Conservation (phyloP, 306 rosid species). For the Datisca glomerata region DNA sequence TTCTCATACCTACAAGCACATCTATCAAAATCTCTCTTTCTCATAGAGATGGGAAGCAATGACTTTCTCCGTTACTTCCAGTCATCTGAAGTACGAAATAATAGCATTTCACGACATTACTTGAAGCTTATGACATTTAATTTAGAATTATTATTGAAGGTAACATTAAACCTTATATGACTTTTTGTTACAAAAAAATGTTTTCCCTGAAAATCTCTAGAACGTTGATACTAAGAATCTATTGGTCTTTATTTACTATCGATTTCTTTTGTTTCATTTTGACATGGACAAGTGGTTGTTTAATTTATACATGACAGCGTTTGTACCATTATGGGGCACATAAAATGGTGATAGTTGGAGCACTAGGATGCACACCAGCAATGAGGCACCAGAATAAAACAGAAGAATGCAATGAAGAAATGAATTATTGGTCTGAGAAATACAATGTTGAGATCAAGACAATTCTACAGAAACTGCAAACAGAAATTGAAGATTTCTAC, state of each 20-base stretch:
- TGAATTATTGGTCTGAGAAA: constrained; percentile 20
- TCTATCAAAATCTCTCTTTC: constrained; percentile 47
- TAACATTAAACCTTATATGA: constrained; percentile 1
- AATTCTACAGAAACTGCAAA: constrained; percentile 30
- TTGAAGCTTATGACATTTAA: constrained; percentile 31
- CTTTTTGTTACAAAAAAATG: neutral
- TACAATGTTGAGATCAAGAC: constrained; percentile 39
- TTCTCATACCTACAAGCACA: constrained; percentile 18
- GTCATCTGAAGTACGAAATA: constrained; percentile 20
- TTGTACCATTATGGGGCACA: constrained; percentile 5
- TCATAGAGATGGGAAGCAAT: constrained; percentile 67
- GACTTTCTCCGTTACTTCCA: constrained; percentile 47
- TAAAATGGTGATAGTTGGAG: constrained; percentile 3
- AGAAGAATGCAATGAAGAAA: constrained; percentile 34
- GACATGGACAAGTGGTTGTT: neutral
- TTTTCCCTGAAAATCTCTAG: neutral
- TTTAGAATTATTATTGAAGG: constrained; percentile 45
- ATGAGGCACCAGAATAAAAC: constrained; percentile 8
- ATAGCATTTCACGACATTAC: constrained; percentile 35
- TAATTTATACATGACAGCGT: neutral
- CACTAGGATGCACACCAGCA: constrained; percentile 10
- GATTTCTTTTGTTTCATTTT: neutral
- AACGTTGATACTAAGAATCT: neutral
- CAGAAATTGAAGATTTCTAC: constrained; percentile 21
- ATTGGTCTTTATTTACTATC: neutral